Base-by-base conservation (phyloP, 257 asterid species). In the Apocynum venetum region DNA sequence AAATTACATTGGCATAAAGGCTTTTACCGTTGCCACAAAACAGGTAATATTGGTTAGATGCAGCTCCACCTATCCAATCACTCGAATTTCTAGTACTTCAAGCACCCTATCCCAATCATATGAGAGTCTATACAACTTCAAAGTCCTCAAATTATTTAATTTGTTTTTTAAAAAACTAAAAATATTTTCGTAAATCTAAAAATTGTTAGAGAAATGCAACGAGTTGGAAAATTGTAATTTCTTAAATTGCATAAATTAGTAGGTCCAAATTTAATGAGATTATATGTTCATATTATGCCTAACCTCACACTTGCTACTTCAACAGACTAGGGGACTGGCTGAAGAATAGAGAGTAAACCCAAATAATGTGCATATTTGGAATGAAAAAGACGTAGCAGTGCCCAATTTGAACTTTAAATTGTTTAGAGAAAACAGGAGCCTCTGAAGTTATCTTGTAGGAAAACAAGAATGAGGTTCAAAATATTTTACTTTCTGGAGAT, bases 51-150 rank as follows among this genome's bases (percentile, higher is more conserved):
- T 10, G 4, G 31, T 96, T 8, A 92, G 72, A 69, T 92, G 97
- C 74, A 92, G 80, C 82, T 92, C 97, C 53, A 88, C 86, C 48
- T 92, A 81, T 36, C 86, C 86, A 49, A 43, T 74, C 14, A 81
- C 84, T 49, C 82, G 84, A 77, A 72, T 86, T 10, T 93, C 79
- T 17, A 90, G 77, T 53, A 79, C 82, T 78, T 86, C 97, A 55
- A 94, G 82, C 74, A 91, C 72, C 79, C 77, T 89, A 81, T 94
- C 96, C 98, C 98, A 94, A 88, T 94, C 96, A 6, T 96, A 97
- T 6, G 96, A 86, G 83, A 97, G 91, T 55, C 97, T 87, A 76
- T 92, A 89, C 68, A 94, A 67, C 89, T 89, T 94, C 84, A 92
- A 83, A 63, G 82, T 88, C 79, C 80, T 83, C 85, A 94, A 83